Percentiles rank a stretch among this genome's conserved stretches.
Conservation (phyloP, 805 yeast species). For the Ogataea pignaliae region DNA sequence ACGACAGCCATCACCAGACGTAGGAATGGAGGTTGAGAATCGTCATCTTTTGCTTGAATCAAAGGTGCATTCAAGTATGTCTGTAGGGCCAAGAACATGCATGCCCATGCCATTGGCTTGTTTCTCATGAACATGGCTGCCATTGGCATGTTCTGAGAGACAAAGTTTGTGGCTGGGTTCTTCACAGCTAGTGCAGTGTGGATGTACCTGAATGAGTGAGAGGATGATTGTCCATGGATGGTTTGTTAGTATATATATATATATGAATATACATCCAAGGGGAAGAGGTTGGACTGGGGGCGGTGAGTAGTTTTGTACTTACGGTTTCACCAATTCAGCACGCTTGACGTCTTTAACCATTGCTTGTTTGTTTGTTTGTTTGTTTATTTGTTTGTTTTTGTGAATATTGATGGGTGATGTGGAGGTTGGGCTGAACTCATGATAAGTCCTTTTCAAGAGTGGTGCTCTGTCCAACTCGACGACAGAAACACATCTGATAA, state of each 20-base stretch:
- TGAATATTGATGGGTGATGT: not conserved
- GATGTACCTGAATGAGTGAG: constrained; percentile 38
- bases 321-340: constrained; percentile 26
- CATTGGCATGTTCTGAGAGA: constrained; percentile 54
- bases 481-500: too few species aligned
- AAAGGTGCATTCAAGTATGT: constrained; percentile 38
- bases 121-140: constrained; percentile 60
- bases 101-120: constrained; percentile 52
- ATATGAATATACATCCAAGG: too few species aligned
- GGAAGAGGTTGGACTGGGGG: not conserved
- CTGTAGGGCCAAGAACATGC: constrained; percentile 49
- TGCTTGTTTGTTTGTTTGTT: not conserved
- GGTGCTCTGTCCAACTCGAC: too few species aligned
- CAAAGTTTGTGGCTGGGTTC: constrained; percentile 40
- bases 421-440: too few species aligned
- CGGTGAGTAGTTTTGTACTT: constrained; percentile 6
- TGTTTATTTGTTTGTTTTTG: too few species aligned
- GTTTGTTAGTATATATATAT: not conserved
- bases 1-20: constrained; percentile 43
- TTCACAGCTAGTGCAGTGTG: constrained; percentile 47
- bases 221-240: constrained; percentile 4
- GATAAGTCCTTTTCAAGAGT: too few species aligned
- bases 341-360: constrained; percentile 28
- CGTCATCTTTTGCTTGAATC: constrained; percentile 26
- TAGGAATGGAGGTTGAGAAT: constrained; percentile 42